phyloP scores from a whole-genome alignment of 306 rosid genomes.

The Casuarina equisetifolia region DNA sequence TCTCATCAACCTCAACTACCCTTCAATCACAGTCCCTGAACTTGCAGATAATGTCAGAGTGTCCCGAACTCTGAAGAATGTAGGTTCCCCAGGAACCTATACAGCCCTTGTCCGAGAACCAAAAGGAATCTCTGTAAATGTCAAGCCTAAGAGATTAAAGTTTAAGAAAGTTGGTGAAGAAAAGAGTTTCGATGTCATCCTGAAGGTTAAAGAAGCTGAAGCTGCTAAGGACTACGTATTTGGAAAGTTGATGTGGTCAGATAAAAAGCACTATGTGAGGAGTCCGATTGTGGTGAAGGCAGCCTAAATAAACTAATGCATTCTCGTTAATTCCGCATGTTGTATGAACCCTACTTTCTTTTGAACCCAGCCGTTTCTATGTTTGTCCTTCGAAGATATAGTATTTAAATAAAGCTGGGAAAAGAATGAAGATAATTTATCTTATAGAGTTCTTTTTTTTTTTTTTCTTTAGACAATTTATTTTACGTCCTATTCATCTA shows the following conservation, averaged over 20 bases:
- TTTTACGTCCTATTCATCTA: too few species aligned
- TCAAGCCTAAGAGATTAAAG: slow-evolving; percentile 45
- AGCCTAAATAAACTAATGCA: too few species aligned
- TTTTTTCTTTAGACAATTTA: too few species aligned
- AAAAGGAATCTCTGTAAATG: slow-evolving; percentile 37
- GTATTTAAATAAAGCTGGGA: too few species aligned
- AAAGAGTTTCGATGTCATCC: slow-evolving; percentile 48
- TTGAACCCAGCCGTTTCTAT: too few species aligned
- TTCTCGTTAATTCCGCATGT: too few species aligned
- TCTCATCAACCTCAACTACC: slow-evolving; percentile 68
- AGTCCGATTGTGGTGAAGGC: slow-evolving; percentile 45
- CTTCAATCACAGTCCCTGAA: slow-evolving; percentile 54
- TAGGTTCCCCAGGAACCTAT: slow-evolving; percentile 59
- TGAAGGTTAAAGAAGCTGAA: slow-evolving; percentile 32
- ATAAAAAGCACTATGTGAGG: slow-evolving; percentile 60
- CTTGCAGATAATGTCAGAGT: slow-evolving; percentile 41
- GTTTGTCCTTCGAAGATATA: too few species aligned
- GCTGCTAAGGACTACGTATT: slow-evolving; percentile 22
- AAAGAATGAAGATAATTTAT: too few species aligned
- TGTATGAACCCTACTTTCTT: too few species aligned
- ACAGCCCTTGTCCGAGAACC: slow-evolving; percentile 34
- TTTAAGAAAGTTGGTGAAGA: slow-evolving; percentile 51
- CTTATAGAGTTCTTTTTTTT: too few species aligned
- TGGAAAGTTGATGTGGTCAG: slow-evolving; percentile 60
- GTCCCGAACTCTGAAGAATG: slow-evolving; percentile 58